Conservation (phyloP, 257 asterid species). For the Lycium barbarum region DNA sequence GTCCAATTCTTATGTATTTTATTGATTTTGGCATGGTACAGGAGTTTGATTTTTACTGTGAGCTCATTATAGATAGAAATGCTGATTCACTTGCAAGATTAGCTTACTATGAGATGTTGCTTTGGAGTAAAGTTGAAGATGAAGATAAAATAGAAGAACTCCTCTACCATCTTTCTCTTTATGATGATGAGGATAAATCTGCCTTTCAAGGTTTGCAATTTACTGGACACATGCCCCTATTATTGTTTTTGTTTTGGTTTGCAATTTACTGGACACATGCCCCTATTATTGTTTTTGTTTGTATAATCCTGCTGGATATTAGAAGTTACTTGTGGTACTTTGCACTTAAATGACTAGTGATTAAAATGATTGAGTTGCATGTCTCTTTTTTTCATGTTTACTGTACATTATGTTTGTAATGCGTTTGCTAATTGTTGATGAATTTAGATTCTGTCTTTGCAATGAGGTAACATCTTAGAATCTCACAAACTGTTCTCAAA, state of each 20-base stretch:
- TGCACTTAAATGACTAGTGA: background rate
- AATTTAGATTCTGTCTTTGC: conserved; percentile 19
- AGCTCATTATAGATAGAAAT: conserved; percentile 58
- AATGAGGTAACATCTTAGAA: background rate
- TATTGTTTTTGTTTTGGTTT: conserved; percentile 46
- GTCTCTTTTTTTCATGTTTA: conserved; percentile 13
- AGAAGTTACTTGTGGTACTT: conserved; percentile 1
- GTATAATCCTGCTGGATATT: background rate
- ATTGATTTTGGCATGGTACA: conserved; percentile 67
- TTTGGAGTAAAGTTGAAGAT: conserved; percentile 57
- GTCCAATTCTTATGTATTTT: conserved; percentile 68
- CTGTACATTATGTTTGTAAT: conserved; percentile 1
- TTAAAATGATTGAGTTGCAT: conserved; percentile 14
- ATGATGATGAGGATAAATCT: conserved; percentile 57
- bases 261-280: conserved; percentile 25
- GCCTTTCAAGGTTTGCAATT: conserved; percentile 60
- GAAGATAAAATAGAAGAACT: conserved; percentile 75
- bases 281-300: background rate
- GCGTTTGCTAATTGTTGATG: conserved; percentile 26
- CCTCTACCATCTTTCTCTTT: conserved; percentile 47
- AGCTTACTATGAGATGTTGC: conserved; percentile 87
- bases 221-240: background rate
- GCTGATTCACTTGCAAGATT: conserved; percentile 59
- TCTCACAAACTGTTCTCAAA: background rate
- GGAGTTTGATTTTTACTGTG: conserved; percentile 75